Conservation (phyloP, 768 basidiomycete species). For the Botryobasidium botryosum region DNA sequence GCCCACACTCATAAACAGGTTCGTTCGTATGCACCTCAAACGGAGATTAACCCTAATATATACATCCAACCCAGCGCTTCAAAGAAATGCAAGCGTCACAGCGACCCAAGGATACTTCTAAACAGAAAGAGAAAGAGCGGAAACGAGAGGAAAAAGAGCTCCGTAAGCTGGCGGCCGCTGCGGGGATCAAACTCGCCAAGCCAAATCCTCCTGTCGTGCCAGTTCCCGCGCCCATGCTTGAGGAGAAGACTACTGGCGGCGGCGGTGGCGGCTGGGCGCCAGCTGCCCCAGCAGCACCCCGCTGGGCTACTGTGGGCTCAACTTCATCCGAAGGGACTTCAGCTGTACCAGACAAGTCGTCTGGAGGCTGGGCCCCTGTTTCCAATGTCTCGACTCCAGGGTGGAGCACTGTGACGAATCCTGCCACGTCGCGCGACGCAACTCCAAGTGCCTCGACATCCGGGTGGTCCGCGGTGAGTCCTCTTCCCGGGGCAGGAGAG, state of each 20-base stretch:
- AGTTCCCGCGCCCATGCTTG: conserved; percentile 10
- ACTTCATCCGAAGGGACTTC: conserved; percentile 11
- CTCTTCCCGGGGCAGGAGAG: conserved; percentile 4
- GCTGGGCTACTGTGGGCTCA: conserved; percentile 33
- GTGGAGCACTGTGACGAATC: background rate
- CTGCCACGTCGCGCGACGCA: background rate
- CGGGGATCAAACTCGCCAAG: conserved; percentile 46
- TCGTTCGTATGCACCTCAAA: background rate
- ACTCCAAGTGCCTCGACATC: background rate
- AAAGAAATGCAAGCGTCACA: conserved; percentile 67
- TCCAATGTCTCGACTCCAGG: conserved; percentile 9
- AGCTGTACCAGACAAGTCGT: conserved; percentile 1
- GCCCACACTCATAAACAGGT: conserved; percentile 11
- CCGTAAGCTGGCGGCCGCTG: conserved; percentile 66
- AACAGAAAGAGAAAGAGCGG: conserved; percentile 69
- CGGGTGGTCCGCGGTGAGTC: background rate
- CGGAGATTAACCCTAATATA: background rate
- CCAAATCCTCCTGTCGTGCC: conserved; percentile 4
- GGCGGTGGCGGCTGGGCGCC: conserved; percentile 3
- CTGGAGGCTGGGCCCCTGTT: conserved; percentile 13
- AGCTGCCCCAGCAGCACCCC: background rate
- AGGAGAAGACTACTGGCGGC: background rate
- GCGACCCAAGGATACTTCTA: conserved; percentile 38
- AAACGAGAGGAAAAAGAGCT: conserved; percentile 76
- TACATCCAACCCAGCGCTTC: conserved; percentile 27